These are phyloP conservation scores for Curvularia lunata DNA, from an alignment of 2,329 filamentous ascomycete species.

Conservation along the genomic window DNA sequence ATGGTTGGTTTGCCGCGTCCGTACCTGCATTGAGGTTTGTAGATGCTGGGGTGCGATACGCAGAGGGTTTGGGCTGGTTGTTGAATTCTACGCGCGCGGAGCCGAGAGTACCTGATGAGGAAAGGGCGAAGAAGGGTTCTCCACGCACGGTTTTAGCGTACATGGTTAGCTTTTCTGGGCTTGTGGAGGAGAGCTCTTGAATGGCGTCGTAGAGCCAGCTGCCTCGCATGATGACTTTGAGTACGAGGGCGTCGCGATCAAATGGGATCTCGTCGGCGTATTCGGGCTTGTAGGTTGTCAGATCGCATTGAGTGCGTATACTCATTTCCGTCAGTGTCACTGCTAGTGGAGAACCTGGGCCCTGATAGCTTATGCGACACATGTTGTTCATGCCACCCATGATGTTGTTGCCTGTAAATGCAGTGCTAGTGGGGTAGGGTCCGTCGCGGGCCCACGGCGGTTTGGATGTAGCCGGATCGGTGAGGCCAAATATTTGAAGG, in stretches of 20 bases:
- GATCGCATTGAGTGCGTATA: slow-evolving; percentile 74
- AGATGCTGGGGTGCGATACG: slow-evolving; percentile 22
- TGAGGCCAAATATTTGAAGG: slow-evolving; percentile 88
- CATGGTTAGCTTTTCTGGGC: slow-evolving; percentile 75
- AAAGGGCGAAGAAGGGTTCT: slow-evolving; percentile 74
- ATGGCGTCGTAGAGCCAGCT: slow-evolving; percentile 74
- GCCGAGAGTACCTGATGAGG: slow-evolving; percentile 66
- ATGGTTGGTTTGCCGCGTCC: slow-evolving; percentile 8
- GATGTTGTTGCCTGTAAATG: slow-evolving; percentile 77
- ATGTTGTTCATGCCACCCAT: slow-evolving; percentile 79
- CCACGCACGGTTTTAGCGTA: slow-evolving; percentile 35
- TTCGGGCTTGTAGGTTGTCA: slow-evolving; percentile 81
- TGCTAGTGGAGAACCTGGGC: slow-evolving; percentile 77
- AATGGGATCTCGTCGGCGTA: slow-evolving; percentile 82
- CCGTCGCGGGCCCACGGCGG: slow-evolving; percentile 50
- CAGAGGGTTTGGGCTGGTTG: slow-evolving; percentile 44
- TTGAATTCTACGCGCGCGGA: slow-evolving; percentile 67
- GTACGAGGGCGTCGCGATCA: slow-evolving; percentile 75
- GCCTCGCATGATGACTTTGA: slow-evolving; percentile 95
- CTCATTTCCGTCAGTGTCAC: slow-evolving; percentile 86
- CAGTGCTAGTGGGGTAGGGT: slow-evolving; percentile 65
- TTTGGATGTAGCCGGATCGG: slow-evolving; percentile 50
- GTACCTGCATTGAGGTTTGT: slow-evolving; percentile 17
- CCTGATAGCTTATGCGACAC: slow-evolving; percentile 80
- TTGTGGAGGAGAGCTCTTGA: slow-evolving; percentile 70